Conservation (phyloP, 169 alveolate genomes). For the Plasmodium ovale region DNA sequence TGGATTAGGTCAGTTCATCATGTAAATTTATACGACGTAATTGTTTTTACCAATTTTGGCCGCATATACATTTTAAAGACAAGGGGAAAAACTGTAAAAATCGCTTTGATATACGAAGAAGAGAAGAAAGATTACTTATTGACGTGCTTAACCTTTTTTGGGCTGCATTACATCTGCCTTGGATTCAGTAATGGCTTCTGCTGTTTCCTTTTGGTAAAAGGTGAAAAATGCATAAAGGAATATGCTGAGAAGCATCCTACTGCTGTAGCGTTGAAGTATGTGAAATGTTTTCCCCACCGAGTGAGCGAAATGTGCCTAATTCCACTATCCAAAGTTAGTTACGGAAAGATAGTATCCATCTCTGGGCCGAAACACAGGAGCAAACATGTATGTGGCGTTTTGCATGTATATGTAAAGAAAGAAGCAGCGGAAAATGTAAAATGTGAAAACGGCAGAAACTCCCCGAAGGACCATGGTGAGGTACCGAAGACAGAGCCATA, state of each 20-base stretch:
- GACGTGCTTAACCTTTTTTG: constrained; percentile 51
- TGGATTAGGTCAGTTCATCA: constrained; percentile 67
- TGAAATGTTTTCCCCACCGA: constrained; percentile 65
- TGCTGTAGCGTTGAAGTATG: constrained; percentile 3
- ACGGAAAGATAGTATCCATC: neutral
- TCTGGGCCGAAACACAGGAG: neutral
- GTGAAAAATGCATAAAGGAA: neutral
- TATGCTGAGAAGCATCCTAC: neutral
- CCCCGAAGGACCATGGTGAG: neutral
- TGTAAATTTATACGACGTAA: constrained; percentile 24
- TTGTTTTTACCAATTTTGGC: constrained; percentile 59
- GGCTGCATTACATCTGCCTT: constrained; percentile 38
- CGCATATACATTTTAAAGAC: constrained; percentile 44
- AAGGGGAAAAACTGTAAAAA: neutral
- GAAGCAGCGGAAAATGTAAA: neutral
- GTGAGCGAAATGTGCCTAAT: constrained; percentile 58
- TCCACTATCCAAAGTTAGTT: constrained; percentile 26
- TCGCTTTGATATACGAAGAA: constrained; percentile 35
- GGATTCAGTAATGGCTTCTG: constrained; percentile 73
- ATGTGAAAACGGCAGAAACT: neutral
- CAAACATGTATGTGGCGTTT: constrained; percentile 3
- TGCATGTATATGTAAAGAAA: constrained; percentile 24
- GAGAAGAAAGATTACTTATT: constrained; percentile 29
- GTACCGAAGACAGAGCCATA: neutral
- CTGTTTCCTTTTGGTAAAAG: constrained; percentile 41